Conservation (phyloP, 1,284 basidiomycete species). For the Blastosporella zonata region DNA sequence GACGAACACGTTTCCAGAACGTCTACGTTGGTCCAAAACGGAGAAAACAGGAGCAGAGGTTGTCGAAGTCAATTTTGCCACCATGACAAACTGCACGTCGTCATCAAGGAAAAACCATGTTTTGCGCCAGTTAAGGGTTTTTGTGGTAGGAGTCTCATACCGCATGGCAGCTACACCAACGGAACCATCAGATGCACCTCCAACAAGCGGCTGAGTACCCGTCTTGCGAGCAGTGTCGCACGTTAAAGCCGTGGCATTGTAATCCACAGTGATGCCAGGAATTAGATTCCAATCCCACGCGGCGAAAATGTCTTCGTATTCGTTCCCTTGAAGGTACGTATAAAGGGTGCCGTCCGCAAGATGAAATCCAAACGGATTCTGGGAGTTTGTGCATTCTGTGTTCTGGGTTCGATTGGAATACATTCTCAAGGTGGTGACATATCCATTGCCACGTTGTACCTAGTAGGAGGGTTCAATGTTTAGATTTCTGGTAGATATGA, state of each 20-base stretch:
- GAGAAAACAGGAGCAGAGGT: slow-evolving; percentile 50
- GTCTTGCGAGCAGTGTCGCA: slow-evolving; percentile 38
- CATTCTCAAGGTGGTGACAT: slow-evolving; percentile 57
- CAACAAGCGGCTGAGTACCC: slow-evolving; percentile 58
- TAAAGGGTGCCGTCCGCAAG: slow-evolving; percentile 62
- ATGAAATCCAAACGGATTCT: slow-evolving; percentile 68
- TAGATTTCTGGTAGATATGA: no score
- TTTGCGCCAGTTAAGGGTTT: slow-evolving; percentile 60
- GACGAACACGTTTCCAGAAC: slow-evolving; percentile 40
- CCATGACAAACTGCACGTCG: slow-evolving; percentile 60
- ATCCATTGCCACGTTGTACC: slow-evolving; percentile 21
- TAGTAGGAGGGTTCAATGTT: background rate
- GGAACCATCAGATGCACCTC: slow-evolving; percentile 55
- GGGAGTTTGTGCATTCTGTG: slow-evolving; percentile 61
- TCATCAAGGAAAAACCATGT: slow-evolving; percentile 70
- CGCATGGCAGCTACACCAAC: slow-evolving; percentile 58
- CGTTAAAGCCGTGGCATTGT: slow-evolving; percentile 46
- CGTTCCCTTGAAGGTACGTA: slow-evolving; percentile 59
- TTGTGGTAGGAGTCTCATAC: slow-evolving; percentile 59
- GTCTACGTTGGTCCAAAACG: slow-evolving; percentile 62
- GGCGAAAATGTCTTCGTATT: slow-evolving; percentile 57
- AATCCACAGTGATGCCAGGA: slow-evolving; percentile 66
- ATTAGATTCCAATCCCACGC: slow-evolving; percentile 75
- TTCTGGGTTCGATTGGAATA: slow-evolving; percentile 59
- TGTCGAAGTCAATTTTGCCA: slow-evolving; percentile 46